Evolutionary conservation across 306 rosid genomes (phyloP), one percentile per base, ranked within the genome.

Genomic region (Abrus precatorius): DNA sequence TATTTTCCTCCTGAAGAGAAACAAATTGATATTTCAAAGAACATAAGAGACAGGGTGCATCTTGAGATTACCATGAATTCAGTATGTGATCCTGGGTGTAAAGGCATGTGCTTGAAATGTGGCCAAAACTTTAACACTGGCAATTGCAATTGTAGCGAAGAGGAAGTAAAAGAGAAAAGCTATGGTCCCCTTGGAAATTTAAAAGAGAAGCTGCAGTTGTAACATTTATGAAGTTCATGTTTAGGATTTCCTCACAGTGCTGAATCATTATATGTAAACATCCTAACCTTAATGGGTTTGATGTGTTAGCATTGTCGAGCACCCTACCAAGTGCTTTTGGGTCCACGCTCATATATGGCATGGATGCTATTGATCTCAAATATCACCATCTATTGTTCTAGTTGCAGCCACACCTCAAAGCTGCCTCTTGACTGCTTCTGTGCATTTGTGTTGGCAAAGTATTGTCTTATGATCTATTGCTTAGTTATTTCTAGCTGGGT

Each of bases 1-100:
- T 84, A 93, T 78, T 95, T 95, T 75, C 97, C 97, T 33, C 86
- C 79, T 0, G 90, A 52, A 48, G 87, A 84, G 72, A 93, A 86
- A 85, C 91, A 88, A 69, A 89, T 93, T 80, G 98, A 93, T 81
- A 91, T 95, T 87, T 95, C 99, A 60, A 95, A 95, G 87, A 84
- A 91, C 88, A 85, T 93, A 67, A 90, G 97, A 85, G 99, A 95
- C 88, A 79, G 82, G 66, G 85, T 95, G 85, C 97, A 93, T 87
- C 84, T 95, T 79, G 96, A 95, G 82, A 95, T 93, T 69, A 89
- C 90, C 64, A 80, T 93, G 72, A 75, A 82, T 74, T 93, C 92
- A 32, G 60, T 87, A 14, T 95, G 99, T 75, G 89, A 86, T 74
- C 78, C 93, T 10, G 82, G 78, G 45, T 95, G 97, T 89, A 85